A percentile compares a stretch with the other conserved stretches of the same genome.
phyloP scores from a whole-genome alignment of 2,329 filamentous ascomycete species.

The Exserohilum turcica region DNA sequence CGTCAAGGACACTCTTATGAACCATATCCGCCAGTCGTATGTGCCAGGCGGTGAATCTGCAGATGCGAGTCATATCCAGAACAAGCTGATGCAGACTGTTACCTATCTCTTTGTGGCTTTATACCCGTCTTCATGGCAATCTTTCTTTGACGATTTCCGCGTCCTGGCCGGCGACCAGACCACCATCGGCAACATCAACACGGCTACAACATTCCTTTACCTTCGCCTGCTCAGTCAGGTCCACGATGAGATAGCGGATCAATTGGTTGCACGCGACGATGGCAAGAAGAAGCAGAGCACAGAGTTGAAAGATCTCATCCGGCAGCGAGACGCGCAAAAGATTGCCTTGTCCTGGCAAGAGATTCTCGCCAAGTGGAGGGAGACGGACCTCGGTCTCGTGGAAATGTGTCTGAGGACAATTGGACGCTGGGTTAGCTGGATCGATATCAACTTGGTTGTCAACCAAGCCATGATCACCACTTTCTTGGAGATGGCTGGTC shows the following conservation, averaged over 20 bases:
- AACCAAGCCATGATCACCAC: constrained; percentile 79
- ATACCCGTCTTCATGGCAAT: constrained; percentile 85
- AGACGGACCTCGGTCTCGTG: constrained; percentile 70
- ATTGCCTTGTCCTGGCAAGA: constrained; percentile 91
- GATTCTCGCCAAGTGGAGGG: constrained; percentile 77
- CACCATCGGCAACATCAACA: constrained; percentile 66
- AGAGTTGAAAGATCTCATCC: constrained; percentile 87
- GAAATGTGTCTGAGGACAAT: constrained; percentile 91
- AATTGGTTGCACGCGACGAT: constrained; percentile 77
- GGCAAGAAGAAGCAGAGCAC: constrained; percentile 84
- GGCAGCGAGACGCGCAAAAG: constrained; percentile 84
- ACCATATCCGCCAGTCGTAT: constrained; percentile 80
- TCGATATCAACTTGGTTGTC: constrained; percentile 91
- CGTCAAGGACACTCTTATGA: constrained; percentile 80
- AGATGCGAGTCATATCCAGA: constrained; percentile 82
- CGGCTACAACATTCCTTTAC: constrained; percentile 80
- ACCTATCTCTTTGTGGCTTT: constrained; percentile 90
- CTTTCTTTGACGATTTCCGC: constrained; percentile 89
- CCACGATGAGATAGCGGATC: constrained; percentile 96
- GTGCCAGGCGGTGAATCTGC: constrained; percentile 62
- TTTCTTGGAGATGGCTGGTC: constrained; percentile 85
- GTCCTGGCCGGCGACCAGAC: constrained; percentile 70
- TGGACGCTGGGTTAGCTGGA: constrained; percentile 98
- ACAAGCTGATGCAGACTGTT: constrained; percentile 94
- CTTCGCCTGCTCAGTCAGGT: constrained; percentile 86